Percentiles rank a stretch among this genome's conserved stretches.
phyloP scores from a whole-genome alignment of 1,284 basidiomycete genomes.

The Exsudoporus floridanus region DNA sequence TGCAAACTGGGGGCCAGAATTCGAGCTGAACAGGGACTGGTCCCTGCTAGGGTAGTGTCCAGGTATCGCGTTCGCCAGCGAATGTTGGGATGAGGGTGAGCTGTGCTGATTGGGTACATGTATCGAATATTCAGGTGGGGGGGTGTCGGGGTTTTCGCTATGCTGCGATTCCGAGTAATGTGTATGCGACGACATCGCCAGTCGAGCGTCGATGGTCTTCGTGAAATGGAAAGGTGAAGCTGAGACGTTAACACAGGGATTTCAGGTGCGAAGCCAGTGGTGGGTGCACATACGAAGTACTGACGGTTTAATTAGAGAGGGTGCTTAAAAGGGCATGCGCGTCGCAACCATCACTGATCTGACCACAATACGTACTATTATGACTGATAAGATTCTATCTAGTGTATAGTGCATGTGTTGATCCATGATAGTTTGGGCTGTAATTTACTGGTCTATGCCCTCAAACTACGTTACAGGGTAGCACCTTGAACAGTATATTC shows the following conservation, averaged over 20 bases:
- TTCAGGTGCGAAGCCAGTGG: neutral
- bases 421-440: neutral
- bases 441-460: neutral
- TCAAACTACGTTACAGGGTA: neutral
- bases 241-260: neutral
- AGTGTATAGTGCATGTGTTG: neutral
- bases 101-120: slow-evolving; percentile 16
- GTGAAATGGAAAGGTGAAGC: neutral
- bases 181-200: slow-evolving; percentile 17
- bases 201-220: neutral
- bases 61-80: slow-evolving; percentile 12
- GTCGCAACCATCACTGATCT: neutral
- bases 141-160: slow-evolving; percentile 29
- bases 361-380: neutral
- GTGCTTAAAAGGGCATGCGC: neutral
- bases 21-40: slow-evolving; percentile 20
- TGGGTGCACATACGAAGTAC: neutral
- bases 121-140: slow-evolving; percentile 33
- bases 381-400: neutral
- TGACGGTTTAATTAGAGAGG: neutral
- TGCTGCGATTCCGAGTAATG: slow-evolving; percentile 17
- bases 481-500: neutral
- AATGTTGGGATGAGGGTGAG: slow-evolving; percentile 20
- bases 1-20: slow-evolving; percentile 15
- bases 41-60: slow-evolving; percentile 17